Conservation (phyloP, 768 basidiomycete genomes). For the Tulasnella sp. region DNA sequence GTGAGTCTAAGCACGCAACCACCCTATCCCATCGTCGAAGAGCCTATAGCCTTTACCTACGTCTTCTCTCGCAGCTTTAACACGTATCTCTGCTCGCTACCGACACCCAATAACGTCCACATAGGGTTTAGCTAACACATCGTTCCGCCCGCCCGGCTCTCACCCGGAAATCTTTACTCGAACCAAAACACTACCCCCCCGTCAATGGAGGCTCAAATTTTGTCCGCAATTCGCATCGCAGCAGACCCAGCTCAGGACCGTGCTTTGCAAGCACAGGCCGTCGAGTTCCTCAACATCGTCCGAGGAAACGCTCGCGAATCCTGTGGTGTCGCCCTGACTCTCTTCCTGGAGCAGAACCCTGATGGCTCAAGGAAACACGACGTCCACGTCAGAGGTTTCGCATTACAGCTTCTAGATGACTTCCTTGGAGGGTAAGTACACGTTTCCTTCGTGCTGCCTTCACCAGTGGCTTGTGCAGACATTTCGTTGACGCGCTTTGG, state of each 20-base stretch:
- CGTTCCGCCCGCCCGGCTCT: slow-evolving; percentile 9
- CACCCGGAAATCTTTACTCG: neutral
- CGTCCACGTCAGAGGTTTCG: slow-evolving; percentile 71
- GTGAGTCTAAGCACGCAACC: slow-evolving; percentile 5
- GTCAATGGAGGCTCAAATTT: slow-evolving; percentile 32
- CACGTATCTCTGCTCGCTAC: neutral
- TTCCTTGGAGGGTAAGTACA: slow-evolving; percentile 72
- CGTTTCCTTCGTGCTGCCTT: slow-evolving; percentile 35
- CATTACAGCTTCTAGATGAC: slow-evolving; percentile 73
- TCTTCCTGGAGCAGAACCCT: slow-evolving; percentile 61
- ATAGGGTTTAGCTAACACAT: slow-evolving; percentile 14
- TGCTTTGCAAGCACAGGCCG: slow-evolving; percentile 75
- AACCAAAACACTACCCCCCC: slow-evolving; percentile 4
- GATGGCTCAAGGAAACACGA: slow-evolving; percentile 66
- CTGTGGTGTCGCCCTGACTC: slow-evolving; percentile 75
- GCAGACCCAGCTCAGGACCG: slow-evolving; percentile 55
- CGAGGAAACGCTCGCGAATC: slow-evolving; percentile 63
- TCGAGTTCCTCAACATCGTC: slow-evolving; percentile 73
- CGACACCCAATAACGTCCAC: neutral
- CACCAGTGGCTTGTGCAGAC: neutral
- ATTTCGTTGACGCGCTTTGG: neutral
- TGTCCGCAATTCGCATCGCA: slow-evolving; percentile 75
- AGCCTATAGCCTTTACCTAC: neutral
- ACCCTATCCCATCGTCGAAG: neutral
- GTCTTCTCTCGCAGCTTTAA: neutral